phyloP scores from a whole-genome alignment of 2,329 filamentous ascomycete species.

The Fusarium sp. region DNA sequence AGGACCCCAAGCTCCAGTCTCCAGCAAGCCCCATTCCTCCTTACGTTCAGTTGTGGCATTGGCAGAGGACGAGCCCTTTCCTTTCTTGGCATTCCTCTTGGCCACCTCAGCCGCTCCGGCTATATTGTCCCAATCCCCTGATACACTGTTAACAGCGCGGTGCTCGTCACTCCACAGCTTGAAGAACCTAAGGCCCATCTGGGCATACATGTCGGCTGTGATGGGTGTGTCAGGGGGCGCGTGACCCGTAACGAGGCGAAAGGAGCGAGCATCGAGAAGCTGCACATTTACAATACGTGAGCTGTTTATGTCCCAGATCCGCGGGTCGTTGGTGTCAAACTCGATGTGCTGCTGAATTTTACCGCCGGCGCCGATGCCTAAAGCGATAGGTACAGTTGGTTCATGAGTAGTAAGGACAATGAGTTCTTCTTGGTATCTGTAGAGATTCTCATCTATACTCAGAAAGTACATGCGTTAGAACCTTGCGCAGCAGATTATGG shows the following conservation, averaged over 20 bases:
- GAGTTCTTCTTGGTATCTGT: neutral
- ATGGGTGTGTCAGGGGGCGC: neutral
- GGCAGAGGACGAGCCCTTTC: neutral
- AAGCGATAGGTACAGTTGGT: neutral
- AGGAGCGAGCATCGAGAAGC: neutral
- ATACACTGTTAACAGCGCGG: neutral
- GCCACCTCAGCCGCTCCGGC: neutral
- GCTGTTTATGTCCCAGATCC: neutral
- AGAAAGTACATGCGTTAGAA: no score
- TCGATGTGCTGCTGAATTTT: neutral
- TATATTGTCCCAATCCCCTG: neutral
- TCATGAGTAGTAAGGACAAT: no score
- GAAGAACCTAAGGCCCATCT: neutral
- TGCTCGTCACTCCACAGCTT: neutral
- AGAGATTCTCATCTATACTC: neutral
- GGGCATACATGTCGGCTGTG: neutral
- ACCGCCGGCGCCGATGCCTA: neutral
- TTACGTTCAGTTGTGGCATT: neutral
- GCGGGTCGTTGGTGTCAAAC: neutral
- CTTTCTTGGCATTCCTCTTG: neutral
- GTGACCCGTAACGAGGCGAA: neutral
- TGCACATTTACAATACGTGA: neutral
- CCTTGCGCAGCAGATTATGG: no score
- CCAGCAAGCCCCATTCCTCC: neutral
- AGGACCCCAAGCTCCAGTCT: neutral